Percentiles rank a stretch among this genome's conserved stretches.
Evolutionary conservation across 371 early-diverging fungal species (phyloP).

Genomic region (Sporodiniella umbellata): DNA sequence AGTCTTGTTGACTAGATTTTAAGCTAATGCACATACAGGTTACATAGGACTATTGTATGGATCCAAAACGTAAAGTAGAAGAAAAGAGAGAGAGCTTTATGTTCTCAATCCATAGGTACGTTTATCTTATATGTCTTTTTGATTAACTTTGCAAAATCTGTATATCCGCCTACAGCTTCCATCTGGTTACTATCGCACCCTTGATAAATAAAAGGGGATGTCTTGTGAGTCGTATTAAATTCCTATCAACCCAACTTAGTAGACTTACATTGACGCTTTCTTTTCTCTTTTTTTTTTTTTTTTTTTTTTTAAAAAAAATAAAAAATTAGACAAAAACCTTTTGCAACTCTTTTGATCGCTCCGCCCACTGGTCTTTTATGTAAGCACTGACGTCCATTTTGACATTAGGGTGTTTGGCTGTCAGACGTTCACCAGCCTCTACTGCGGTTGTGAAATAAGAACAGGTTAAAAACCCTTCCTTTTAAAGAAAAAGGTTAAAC

Average conservation of each 20-base stretch:
- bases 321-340: no score
- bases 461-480: constrained; percentile 52
- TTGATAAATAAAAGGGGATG: constrained; percentile 57
- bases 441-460: constrained; percentile 45
- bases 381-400: constrained; percentile 47
- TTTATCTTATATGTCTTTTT: constrained; percentile 25
- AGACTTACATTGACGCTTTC: neutral
- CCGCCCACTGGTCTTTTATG: constrained; percentile 40
- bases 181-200: constrained; percentile 38
- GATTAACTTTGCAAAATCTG: constrained; percentile 42
- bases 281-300: neutral
- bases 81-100: neutral
- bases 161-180: constrained; percentile 45
- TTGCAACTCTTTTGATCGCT: constrained; percentile 39
- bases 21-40: no score
- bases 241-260: constrained; percentile 28
- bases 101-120: constrained; percentile 17
- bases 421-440: constrained; percentile 33
- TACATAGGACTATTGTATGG: no score
- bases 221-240: constrained; percentile 34
- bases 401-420: constrained; percentile 32
- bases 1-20: no score
- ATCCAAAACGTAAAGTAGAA: neutral
- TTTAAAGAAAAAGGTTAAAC: constrained; percentile 1
- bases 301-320: no score